These are phyloP conservation scores for Mycena amicta DNA, from an alignment of 768 basidiomycete species.

Conservation along the genomic window DNA sequence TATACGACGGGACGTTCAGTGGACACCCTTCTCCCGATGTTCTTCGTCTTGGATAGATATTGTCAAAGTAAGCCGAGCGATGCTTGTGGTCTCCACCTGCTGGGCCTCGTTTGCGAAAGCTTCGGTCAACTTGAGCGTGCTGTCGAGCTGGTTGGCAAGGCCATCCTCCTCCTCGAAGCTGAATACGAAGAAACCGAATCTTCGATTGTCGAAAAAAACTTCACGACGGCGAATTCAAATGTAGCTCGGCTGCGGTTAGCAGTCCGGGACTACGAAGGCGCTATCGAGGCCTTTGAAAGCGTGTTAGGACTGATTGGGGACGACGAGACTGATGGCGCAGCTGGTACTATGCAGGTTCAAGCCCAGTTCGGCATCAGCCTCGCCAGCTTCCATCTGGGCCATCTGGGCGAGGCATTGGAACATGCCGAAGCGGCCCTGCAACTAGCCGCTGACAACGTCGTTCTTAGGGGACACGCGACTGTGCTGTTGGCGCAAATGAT, in stretches of 20 bases:
- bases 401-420: slow-evolving; percentile 63
- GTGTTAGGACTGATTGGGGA: slow-evolving; percentile 70
- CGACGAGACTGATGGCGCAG: slow-evolving; percentile 38
- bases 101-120: slow-evolving; percentile 83
- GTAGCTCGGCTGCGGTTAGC: slow-evolving; percentile 78
- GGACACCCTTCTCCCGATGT: slow-evolving; percentile 69
- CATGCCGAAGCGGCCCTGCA: slow-evolving; percentile 70
- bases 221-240: slow-evolving; percentile 79
- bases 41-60: slow-evolving; percentile 82
- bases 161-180: slow-evolving; percentile 77
- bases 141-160: slow-evolving; percentile 54
- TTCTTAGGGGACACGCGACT: slow-evolving; percentile 65
- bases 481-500: slow-evolving; percentile 84
- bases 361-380: slow-evolving; percentile 73
- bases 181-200: slow-evolving; percentile 90
- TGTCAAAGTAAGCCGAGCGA: slow-evolving; percentile 68
- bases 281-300: slow-evolving; percentile 71
- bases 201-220: slow-evolving; percentile 72
- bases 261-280: slow-evolving; percentile 55
- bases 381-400: slow-evolving; percentile 64
- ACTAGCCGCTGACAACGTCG: slow-evolving; percentile 48
- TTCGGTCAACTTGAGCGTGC: slow-evolving; percentile 72
- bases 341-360: slow-evolving; percentile 55
- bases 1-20: slow-evolving; percentile 22
- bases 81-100: slow-evolving; percentile 77